A percentile compares a stretch with the other conserved stretches of the same genome.
Conservation (phyloP, 2,329 filamentous ascomycete species). For the Aspergillus niger region DNA sequence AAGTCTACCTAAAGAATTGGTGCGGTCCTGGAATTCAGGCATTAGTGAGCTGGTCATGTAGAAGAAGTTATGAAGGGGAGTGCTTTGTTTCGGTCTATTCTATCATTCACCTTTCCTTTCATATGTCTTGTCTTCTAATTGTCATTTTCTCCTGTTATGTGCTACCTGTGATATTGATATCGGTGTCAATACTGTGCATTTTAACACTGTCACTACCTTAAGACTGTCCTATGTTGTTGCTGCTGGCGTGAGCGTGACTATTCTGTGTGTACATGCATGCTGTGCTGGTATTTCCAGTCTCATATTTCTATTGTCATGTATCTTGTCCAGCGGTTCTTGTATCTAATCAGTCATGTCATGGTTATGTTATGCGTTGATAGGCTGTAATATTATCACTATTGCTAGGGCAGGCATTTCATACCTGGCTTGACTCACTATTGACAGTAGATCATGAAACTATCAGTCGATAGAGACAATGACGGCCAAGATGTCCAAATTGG, state of each 20-base stretch:
- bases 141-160: neutral
- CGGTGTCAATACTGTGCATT: no score
- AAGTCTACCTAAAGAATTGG: slow-evolving; percentile 17
- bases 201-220: no score
- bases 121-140: neutral
- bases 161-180: neutral
- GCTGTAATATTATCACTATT: neutral
- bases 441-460: neutral
- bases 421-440: neutral
- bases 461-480: neutral
- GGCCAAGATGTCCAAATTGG: no score
- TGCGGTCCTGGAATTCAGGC: no score
- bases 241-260: neutral
- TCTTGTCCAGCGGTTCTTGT: neutral
- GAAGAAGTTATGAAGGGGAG: no score
- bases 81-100: neutral
- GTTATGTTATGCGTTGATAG: neutral
- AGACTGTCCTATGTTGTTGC: no score
- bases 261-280: neutral
- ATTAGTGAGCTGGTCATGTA: no score
- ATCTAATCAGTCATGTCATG: neutral
- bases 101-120: neutral
- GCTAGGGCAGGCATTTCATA: neutral
- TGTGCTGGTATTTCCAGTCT: neutral
- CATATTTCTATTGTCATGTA: neutral